Conservation (phyloP, 176 grass and related monocot genomes). For the Otatea glauca region DNA sequence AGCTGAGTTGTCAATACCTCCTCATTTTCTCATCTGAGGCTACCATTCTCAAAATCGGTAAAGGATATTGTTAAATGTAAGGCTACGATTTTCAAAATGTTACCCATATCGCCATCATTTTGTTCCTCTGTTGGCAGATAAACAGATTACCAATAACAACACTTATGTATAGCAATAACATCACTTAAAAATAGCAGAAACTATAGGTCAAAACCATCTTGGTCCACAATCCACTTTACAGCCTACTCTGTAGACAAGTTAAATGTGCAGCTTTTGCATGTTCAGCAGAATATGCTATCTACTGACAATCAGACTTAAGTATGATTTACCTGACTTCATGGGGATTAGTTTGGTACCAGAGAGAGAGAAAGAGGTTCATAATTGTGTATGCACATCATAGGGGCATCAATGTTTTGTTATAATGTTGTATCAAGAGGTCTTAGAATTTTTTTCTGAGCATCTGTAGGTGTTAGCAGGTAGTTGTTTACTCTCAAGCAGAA, state of each 20-base stretch:
- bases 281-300: constrained; percentile 7
- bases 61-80: not conserved
- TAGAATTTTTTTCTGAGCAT: not conserved
- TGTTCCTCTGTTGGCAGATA: not conserved
- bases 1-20: constrained; percentile 4
- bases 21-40: constrained; percentile 1
- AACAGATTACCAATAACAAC: not conserved
- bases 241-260: not conserved
- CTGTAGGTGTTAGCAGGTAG: not conserved
- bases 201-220: not conserved
- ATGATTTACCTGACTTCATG: not conserved
- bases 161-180: not conserved
- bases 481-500: constrained; percentile 29
- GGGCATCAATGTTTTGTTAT: not conserved
- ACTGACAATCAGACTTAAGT: not conserved
- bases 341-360: not conserved
- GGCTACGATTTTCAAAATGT: not conserved
- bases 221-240: not conserved
- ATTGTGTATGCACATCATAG: not conserved
- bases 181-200: not conserved
- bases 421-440: not conserved
- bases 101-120: not conserved
- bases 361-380: not conserved
- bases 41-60: not conserved
- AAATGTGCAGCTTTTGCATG: not conserved